phyloP scores from a whole-genome alignment of 2,329 filamentous ascomycete genomes.

The Colletotrichum gloeosporioides region DNA sequence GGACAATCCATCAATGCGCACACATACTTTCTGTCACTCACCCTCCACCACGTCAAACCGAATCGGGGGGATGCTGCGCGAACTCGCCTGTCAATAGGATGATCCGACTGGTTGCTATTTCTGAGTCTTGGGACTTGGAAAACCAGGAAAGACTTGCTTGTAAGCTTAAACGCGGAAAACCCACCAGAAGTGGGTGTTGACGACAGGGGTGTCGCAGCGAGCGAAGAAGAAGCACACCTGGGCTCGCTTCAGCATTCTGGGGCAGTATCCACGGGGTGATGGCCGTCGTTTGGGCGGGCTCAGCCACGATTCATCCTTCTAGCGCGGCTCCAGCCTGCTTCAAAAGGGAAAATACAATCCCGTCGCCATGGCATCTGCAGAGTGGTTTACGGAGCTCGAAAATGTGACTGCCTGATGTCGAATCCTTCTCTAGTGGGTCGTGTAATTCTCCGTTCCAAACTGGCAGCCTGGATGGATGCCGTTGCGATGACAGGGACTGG shows the following conservation, averaged over 20 bases:
- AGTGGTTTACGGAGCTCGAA: background rate
- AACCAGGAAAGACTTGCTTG: background rate
- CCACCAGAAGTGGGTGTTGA: background rate
- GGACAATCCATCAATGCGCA: background rate
- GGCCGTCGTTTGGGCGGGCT: background rate
- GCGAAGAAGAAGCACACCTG: background rate
- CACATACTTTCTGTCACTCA: background rate
- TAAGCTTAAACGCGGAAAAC: slow-evolving; percentile 16
- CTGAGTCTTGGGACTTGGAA: background rate
- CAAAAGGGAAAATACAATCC: background rate
- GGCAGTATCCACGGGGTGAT: background rate
- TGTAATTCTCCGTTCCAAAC: background rate
- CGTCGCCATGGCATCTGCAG: background rate
- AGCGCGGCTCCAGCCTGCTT: background rate
- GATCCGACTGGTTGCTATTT: slow-evolving; percentile 6
- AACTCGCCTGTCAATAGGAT: background rate
- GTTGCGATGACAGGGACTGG: background rate
- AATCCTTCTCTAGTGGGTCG: background rate
- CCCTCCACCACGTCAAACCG: background rate
- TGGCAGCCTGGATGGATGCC: background rate
- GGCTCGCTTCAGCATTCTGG: background rate
- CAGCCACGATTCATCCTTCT: slow-evolving; percentile 18
- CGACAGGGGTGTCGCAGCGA: background rate
- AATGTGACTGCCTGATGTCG: background rate
- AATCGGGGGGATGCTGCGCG: background rate